phyloP scores from a whole-genome alignment of 73 alveolate species.

The Stentor coeruleus region DNA sequence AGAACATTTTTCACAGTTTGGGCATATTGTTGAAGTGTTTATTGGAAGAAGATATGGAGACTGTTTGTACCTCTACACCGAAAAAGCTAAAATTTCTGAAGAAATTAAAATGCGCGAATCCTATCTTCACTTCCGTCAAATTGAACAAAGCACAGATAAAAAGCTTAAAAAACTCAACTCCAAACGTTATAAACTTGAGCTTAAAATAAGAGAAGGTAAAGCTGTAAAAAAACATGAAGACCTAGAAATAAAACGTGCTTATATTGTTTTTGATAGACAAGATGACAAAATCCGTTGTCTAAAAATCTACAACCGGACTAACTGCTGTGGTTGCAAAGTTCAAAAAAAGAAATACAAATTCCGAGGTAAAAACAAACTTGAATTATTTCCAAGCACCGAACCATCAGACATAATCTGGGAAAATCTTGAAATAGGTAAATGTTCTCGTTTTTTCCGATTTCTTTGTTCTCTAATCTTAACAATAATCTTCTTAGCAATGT shows the following conservation, averaged over 20 bases:
- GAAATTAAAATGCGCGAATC: background rate
- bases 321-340: background rate
- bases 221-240: constrained; percentile 16
- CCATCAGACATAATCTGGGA: constrained; percentile 32
- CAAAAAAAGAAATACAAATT: background rate
- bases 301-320: background rate
- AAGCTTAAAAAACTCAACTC: background rate
- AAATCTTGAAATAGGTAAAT: constrained; percentile 26
- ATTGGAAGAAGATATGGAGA: constrained; percentile 21
- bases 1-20: background rate
- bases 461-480: background rate
- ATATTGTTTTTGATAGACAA: background rate
- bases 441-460: background rate
- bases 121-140: background rate
- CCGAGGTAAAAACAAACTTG: background rate
- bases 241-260: constrained; percentile 2
- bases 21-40: constrained; percentile 17
- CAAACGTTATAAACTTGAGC: background rate
- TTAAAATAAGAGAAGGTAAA: background rate
- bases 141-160: constrained; percentile 13
- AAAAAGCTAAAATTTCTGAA: background rate
- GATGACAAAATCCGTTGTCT: constrained; percentile 9
- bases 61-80: background rate
- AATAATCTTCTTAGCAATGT: background rate
- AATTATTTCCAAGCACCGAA: background rate